A percentile compares a stretch with the other conserved stretches of the same genome.
Conservation (phyloP, 2,329 filamentous ascomycete genomes). For the Arthrobotrys sphaeroides region DNA sequence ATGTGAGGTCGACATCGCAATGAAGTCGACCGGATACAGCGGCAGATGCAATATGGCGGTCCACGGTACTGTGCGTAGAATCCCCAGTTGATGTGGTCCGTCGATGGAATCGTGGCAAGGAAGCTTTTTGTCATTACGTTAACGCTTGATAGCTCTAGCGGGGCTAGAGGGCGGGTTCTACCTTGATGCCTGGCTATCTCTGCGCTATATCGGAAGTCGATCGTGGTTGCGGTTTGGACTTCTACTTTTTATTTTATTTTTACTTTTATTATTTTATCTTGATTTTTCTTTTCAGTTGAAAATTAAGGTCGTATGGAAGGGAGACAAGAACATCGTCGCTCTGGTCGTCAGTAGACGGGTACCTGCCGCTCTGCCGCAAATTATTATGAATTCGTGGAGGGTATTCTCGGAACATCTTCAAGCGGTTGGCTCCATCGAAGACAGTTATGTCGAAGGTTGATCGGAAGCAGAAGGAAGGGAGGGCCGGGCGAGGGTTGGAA, state of each 20-base stretch:
- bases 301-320: background rate
- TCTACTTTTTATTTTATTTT: too few relatives aligned
- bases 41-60: conserved; percentile 24
- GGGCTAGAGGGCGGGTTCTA: background rate
- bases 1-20: conserved; percentile 65
- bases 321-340: conserved; percentile 5
- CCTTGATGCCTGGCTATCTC: background rate
- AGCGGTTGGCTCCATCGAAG: background rate
- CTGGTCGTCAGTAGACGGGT: background rate
- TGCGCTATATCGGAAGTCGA: too few relatives aligned
- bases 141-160: background rate
- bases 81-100: background rate
- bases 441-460: background rate
- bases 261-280: too few relatives aligned
- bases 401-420: background rate
- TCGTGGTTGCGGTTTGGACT: too few relatives aligned
- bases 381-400: background rate
- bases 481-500: conserved; percentile 55
- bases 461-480: conserved; percentile 61
- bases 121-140: background rate
- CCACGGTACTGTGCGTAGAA: background rate
- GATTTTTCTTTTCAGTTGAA: background rate
- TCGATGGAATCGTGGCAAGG: background rate
- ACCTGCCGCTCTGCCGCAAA: conserved; percentile 1
- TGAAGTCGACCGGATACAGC: background rate